Base-by-base conservation (phyloP, 2,329 filamentous ascomycete genomes). In the Colletotrichum cordylinicola region DNA sequence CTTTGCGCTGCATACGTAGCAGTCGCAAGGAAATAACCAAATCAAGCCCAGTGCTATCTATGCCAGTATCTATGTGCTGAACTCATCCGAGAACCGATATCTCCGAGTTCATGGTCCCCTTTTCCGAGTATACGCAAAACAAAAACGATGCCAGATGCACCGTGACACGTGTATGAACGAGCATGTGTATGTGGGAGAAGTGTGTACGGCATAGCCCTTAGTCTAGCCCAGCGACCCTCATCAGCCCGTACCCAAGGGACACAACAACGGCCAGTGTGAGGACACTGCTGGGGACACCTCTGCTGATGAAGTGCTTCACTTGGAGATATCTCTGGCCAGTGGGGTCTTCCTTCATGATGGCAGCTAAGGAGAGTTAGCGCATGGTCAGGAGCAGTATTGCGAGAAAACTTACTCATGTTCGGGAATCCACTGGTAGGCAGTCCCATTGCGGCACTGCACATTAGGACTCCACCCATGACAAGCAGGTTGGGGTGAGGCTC, bases 271-370 rank as follows among this genome's bases (percentile, higher is more conserved):
- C 84, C 79, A 98, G 93, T 1, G 96, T 93, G 70, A 98, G 88
- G 43, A 98, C 83, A 84, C 94, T 98, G 82, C 94, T 93, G 1
- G 97, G 96, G 48, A 99, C 92, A 81, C 97, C 97, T n/a, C 96
- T 90, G 67, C 94, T 98, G 81, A 99, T 93, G 85, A 99, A 99
- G 84, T 99, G 97, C 82, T 94, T 94, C 68, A 99, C 98, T 76
- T 94, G 90, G 70, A 99, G 90, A 82, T 99, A 99, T 72, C 97
- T 90, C 83, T 98, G 95, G 10, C 97, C 97, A 0, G 96, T 98
- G 1, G 95, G 91, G 81, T 99, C 96, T 86, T 99, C 97, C 90
- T 98, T 98, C 97, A 99, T 98, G 81, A 99, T 98, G 6, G 97
- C 97, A 82, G 97, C 95, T 98, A 67, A 18, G 29, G 52, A 39